Evolutionary conservation across 2,329 filamentous ascomycete species (phyloP).

Genomic region (Claviceps purpurea): DNA sequence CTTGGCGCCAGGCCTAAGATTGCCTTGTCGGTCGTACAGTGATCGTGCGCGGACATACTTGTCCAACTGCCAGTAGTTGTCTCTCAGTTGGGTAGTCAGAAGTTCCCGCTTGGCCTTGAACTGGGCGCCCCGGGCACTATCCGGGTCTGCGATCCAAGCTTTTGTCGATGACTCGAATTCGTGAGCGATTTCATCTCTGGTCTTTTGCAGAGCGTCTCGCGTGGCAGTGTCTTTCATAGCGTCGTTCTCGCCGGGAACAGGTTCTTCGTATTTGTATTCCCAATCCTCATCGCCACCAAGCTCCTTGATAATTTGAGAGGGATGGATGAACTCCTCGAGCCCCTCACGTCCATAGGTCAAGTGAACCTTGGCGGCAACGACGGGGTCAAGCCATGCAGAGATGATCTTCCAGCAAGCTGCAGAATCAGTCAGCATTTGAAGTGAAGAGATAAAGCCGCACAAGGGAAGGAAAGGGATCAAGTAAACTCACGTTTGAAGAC

Average conservation of each 20-base stretch:
- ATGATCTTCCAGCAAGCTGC: conserved; percentile 45
- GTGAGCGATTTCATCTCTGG: conserved; percentile 37
- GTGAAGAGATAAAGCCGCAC: not conserved
- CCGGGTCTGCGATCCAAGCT: conserved; percentile 38
- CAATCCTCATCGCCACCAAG: conserved; percentile 51
- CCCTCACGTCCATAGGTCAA: conserved; percentile 52
- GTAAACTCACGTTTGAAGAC: conserved; percentile 37
- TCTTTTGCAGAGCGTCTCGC: conserved; percentile 33
- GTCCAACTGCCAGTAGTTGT: conserved; percentile 60
- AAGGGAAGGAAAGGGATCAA: not conserved
- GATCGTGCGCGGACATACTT: conserved; percentile 50
- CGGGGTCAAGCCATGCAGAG: conserved; percentile 62
- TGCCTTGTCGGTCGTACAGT: conserved; percentile 41
- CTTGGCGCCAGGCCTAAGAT: conserved; percentile 1
- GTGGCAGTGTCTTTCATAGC: conserved; percentile 30
- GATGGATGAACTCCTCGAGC: conserved; percentile 46
- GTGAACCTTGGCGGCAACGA: conserved; percentile 59
- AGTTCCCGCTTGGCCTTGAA: conserved; percentile 25
- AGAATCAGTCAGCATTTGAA: not conserved
- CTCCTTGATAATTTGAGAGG: conserved; percentile 46
- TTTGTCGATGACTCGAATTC: conserved; percentile 46
- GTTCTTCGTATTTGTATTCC: conserved; percentile 52
- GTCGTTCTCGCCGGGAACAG: conserved; percentile 44
- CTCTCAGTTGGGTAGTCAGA: conserved; percentile 36
- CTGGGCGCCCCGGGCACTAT: conserved; percentile 11